Percentiles rank a stretch among this genome's conserved stretches.
These are phyloP conservation scores for Cutaneotrichosporon daszewskae DNA, from an alignment of 1,284 basidiomycete species.

Conservation along the genomic window DNA sequence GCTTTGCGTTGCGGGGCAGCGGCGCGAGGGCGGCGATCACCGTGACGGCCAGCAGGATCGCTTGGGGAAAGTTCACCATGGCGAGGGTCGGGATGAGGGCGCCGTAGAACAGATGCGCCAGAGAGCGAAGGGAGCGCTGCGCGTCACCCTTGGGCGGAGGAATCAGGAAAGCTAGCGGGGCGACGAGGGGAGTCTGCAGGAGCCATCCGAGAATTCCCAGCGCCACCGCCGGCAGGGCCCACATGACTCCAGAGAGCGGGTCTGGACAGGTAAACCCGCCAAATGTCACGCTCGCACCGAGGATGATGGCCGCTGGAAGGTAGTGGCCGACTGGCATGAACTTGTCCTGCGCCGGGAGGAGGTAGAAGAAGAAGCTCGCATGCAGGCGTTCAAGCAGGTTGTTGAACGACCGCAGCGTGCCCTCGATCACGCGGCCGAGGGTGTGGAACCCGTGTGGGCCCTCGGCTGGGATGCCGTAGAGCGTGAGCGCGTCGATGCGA, in stretches of 20 bases:
- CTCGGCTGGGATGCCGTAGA: slow-evolving; percentile 77
- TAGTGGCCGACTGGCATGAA: slow-evolving; percentile 87
- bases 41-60: slow-evolving; percentile 60
- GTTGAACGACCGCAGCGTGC: slow-evolving; percentile 77
- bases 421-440: slow-evolving; percentile 80
- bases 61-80: slow-evolving; percentile 83
- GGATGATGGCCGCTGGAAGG: slow-evolving; percentile 73
- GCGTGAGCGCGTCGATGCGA: slow-evolving; percentile 87
- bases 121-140: slow-evolving; percentile 15
- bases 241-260: slow-evolving; percentile 54
- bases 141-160: slow-evolving; percentile 56
- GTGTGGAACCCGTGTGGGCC: slow-evolving; percentile 95
- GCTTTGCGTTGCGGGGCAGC: slow-evolving; percentile 3
- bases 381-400: slow-evolving; percentile 90
- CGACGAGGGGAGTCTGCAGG: slow-evolving; percentile 18
- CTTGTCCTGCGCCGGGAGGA: slow-evolving; percentile 65
- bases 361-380: slow-evolving; percentile 92
- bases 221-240: slow-evolving; percentile 17
- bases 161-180: slow-evolving; percentile 13
- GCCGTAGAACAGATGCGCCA: slow-evolving; percentile 58
- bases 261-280: slow-evolving; percentile 68
- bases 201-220: slow-evolving; percentile 21
- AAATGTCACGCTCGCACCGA: slow-evolving; percentile 76
- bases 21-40: slow-evolving; percentile 49
- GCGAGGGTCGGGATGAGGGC: slow-evolving; percentile 76